Base-by-base conservation (phyloP, 2,329 filamentous ascomycete species). In the Colletotrichum navitas region DNA sequence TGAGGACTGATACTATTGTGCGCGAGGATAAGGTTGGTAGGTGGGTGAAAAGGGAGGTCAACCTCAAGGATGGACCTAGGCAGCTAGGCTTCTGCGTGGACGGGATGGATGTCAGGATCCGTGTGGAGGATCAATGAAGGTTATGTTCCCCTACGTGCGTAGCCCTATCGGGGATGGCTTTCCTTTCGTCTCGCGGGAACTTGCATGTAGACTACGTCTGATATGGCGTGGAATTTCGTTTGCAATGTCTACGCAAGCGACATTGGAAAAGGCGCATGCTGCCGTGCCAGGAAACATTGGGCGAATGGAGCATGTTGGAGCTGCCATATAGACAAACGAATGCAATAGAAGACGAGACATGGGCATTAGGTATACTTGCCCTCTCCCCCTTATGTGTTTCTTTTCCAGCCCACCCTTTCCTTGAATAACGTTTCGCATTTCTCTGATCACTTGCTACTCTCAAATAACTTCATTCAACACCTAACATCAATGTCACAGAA, bases 11-110 rank as follows among this genome's bases (percentile, higher is more conserved):
- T 41, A 11, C 45, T 51, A 32, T 16, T 10, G 47, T 36, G 24
- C 65, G 49, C 45, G 65, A 68, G 24, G 75, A 77, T 47, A 84
- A 81, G 72, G 80, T 83, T 14, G 89, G 87, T 1, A 87, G 90
- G 73, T 94, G 92, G 86, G 86, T 94, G 60, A 91, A 91, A 80
- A 86, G 94, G 70, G 94, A 97, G 80, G 90, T 94, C 41, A 92
- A 95, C 80, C 85, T 98, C 66, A 88, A 88, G 68, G 92, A 95
- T 76, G 92, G 94, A 16, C 95, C 94, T 12, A 90, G 93, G 76
- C 90, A 93, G 80, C 85, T 97, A 74, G 94, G 94, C 1, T 95
- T 94, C 76, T 94, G 92, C 81, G 90, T 98, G 69, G 94, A 97
- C 78, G 91, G 91, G 0, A 79, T 84, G 73, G 90, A 93, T 77